Evolutionary conservation across 495 filamentous ascomycete species (phyloP).

Genomic region (Pyronema omphalodes): DNA sequence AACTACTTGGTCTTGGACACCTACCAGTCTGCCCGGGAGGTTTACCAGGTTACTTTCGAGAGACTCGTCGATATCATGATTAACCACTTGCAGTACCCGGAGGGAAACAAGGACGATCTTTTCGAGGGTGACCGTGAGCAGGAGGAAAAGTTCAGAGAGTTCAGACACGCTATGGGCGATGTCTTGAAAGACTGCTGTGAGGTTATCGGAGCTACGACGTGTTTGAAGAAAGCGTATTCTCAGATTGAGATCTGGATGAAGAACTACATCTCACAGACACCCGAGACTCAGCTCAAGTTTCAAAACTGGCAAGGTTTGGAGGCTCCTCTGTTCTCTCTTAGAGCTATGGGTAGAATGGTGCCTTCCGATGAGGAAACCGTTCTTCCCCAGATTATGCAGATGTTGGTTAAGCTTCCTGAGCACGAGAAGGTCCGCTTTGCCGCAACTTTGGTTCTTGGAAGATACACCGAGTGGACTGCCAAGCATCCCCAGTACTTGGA

Average conservation of each 20-base stretch:
- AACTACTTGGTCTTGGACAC: slow-evolving; percentile 80
- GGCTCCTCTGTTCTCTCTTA: slow-evolving; percentile 82
- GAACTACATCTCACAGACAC: slow-evolving; percentile 33
- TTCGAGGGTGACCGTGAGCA: slow-evolving; percentile 92
- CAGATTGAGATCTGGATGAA: slow-evolving; percentile 74
- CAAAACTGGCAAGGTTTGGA: slow-evolving; percentile 93
- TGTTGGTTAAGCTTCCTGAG: slow-evolving; percentile 82
- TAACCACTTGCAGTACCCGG: slow-evolving; percentile 74
- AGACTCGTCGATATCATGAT: slow-evolving; percentile 87
- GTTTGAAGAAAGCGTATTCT: slow-evolving; percentile 67
- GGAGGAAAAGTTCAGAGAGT: slow-evolving; percentile 94
- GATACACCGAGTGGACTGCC: slow-evolving; percentile 96
- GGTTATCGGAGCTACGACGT: slow-evolving; percentile 81
- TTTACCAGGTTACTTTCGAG: slow-evolving; percentile 61
- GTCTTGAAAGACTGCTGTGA: slow-evolving; percentile 95
- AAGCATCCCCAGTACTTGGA: slow-evolving; percentile 82
- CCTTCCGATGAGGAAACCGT: slow-evolving; percentile 69
- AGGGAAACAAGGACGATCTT: slow-evolving; percentile 59
- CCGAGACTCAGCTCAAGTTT: slow-evolving; percentile 47
- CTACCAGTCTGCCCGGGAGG: slow-evolving; percentile 61
- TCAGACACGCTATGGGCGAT: slow-evolving; percentile 92
- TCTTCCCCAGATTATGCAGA: slow-evolving; percentile 71
- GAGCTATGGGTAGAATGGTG: slow-evolving; percentile 96
- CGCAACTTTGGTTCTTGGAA: slow-evolving; percentile 85
- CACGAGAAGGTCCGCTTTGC: slow-evolving; percentile 95